Evolutionary conservation across 1,284 basidiomycete species (phyloP), one percentile per base, ranked within the genome.

Genomic region (Ceratobasidium sp.): DNA sequence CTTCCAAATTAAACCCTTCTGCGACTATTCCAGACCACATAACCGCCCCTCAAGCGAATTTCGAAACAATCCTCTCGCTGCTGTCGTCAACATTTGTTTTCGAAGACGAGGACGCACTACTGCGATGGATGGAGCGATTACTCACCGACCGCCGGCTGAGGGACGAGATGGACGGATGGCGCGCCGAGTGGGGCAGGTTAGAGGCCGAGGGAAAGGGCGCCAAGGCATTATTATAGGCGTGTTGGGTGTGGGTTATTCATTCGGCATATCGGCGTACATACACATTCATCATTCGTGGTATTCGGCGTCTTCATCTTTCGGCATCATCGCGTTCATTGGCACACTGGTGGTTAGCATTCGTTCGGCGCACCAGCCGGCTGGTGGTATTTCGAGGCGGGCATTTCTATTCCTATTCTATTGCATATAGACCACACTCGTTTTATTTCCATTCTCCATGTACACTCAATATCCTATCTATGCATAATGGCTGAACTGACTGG

Each of bases 21-120:
- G 25, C 25, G 38, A 29, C 31, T 29, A 38, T 65, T 40, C 13
- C 45, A 93, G 92, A 92, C 77, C 86, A 91, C 70, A 89, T 94
- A 73, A 87, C 89, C 4, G 85, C 90, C 8, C 79, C 80, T 32
- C 77, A 85, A 17, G 93, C 94, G n/a, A 92, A 86, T 73, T 97
- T 98, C 77, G 95, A 98, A 79, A 94, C 90, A 2, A 88, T 96
- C 40, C 81, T 97, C 8, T 94, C 92, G 12, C 81, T 95, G 27
- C 80, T 98, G 2, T 95, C 93, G 1, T 94, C 92, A 7, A 96
- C 93, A 80, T 98, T 96, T 76, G 87, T 96, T 4, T 90, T 92
- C 0, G 91, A 95, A 77, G 88, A 93, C 76, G 94, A 97, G 73
- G 87, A 97, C 75, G 81, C 81, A 0, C 81, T 96, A 43, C 79